phyloP scores from a whole-genome alignment of 164 flowering plant species.

The Litsea cubeba region DNA sequence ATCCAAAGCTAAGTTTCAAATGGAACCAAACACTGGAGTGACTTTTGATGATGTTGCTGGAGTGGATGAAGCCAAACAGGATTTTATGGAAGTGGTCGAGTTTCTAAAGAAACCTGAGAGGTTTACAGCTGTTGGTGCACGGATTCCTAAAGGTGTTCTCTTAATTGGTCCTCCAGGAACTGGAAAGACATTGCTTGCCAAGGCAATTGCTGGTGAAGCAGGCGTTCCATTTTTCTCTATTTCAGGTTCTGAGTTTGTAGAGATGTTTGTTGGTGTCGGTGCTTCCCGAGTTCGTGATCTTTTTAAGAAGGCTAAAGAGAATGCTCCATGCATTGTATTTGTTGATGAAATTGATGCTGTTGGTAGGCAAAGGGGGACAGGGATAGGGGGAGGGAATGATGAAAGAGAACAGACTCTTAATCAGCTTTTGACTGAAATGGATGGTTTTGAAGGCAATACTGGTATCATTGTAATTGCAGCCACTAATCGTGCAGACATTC shows the following conservation, averaged over 20 bases:
- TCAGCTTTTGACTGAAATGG: conserved; percentile 96
- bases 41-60: conserved; percentile 98
- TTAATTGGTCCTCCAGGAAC: conserved; percentile 94
- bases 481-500: conserved; percentile 85
- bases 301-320: conserved; percentile 92
- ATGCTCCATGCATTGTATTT: conserved; percentile 93
- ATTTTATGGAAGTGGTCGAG: conserved; percentile 93
- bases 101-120: conserved; percentile 89
- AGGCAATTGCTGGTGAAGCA: conserved; percentile 95
- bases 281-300: conserved; percentile 95
- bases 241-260: conserved; percentile 91
- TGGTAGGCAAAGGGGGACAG: conserved; percentile 87
- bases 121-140: conserved; percentile 89
- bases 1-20: conserved; percentile 86
- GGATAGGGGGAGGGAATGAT: conserved; percentile 94
- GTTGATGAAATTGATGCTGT: conserved; percentile 98
- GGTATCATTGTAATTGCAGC: conserved; percentile 92
- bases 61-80: conserved; percentile 94
- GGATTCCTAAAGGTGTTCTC: conserved; percentile 93
- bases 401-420: conserved; percentile 92
- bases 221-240: conserved; percentile 93
- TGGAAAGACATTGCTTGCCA: conserved; percentile 84
- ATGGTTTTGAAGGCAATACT: conserved; percentile 90
- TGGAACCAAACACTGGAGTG: conserved; percentile 96
- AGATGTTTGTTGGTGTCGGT: conserved; percentile 97